Percentiles rank a stretch among this genome's conserved stretches.
phyloP scores from a whole-genome alignment of 192 early-diverging fungal genomes.

The Thamnidium elegans region DNA sequence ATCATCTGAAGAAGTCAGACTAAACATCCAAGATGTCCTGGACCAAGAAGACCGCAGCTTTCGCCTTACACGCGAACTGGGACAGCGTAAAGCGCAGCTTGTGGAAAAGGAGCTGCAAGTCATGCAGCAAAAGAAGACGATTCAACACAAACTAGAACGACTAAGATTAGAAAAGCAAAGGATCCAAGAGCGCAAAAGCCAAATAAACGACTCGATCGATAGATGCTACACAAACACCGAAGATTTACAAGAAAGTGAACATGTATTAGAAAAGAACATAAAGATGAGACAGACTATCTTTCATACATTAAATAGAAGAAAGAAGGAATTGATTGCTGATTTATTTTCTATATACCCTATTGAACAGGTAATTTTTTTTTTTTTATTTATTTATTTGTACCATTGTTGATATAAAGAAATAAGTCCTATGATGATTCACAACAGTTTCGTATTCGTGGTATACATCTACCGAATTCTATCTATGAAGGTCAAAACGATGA shows the following conservation, averaged over 20 bases:
- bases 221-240: neutral
- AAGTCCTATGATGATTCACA: constrained; percentile 44
- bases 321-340: constrained; percentile 54
- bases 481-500: constrained; percentile 58
- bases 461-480: constrained; percentile 57
- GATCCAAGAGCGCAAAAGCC: neutral
- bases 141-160: constrained; percentile 1
- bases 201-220: constrained; percentile 3
- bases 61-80: neutral
- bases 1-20: constrained; percentile 28
- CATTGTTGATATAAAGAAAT: constrained; percentile 19
- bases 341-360: constrained; percentile 60
- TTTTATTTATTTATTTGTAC: constrained; percentile 1
- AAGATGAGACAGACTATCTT: constrained; percentile 27
- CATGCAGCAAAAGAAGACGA: constrained; percentile 10
- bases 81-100: neutral
- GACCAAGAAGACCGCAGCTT: constrained; percentile 11
- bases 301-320: constrained; percentile 33
- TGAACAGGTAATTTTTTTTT: constrained; percentile 39
- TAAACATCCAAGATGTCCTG: constrained; percentile 21
- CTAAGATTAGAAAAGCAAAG: neutral
- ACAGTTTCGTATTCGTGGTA: constrained; percentile 46
- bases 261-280: constrained; percentile 21
- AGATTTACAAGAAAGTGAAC: constrained; percentile 25
- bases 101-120: constrained; percentile 3